phyloP scores from a whole-genome alignment of 331 rosid genomes.

The Malus hybrid region DNA sequence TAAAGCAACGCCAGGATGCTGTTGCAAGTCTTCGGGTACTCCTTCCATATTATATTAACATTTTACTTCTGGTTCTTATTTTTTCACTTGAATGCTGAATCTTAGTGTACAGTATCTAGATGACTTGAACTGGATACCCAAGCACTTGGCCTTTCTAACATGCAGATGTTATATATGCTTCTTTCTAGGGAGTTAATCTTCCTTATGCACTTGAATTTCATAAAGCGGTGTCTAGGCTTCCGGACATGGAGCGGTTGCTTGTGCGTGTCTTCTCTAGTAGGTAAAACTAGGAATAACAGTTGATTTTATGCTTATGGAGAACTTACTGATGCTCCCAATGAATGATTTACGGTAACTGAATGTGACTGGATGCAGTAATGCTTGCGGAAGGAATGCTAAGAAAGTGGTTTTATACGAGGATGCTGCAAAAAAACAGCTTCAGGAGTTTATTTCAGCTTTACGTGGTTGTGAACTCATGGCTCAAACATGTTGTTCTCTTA shows the following conservation, averaged over 20 bases:
- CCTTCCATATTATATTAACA: slow-evolving; percentile 1
- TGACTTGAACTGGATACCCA: not conserved
- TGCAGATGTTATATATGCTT: slow-evolving; percentile 5
- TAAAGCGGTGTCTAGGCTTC: slow-evolving; percentile 57
- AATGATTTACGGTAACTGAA: slow-evolving; percentile 22
- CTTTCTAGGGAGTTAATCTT: slow-evolving; percentile 65
- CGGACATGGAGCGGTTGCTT: slow-evolving; percentile 93
- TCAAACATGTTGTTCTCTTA: slow-evolving; percentile 59
- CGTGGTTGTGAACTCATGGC: slow-evolving; percentile 85
- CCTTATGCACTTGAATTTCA: slow-evolving; percentile 67
- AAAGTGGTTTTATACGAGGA: slow-evolving; percentile 90
- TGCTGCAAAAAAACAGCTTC: slow-evolving; percentile 77
- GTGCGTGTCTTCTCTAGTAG: slow-evolving; percentile 73
- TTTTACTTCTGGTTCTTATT: not conserved
- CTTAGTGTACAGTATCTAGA: not conserved
- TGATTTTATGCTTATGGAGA: not conserved
- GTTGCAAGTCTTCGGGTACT: slow-evolving; percentile 66
- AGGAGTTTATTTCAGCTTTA: slow-evolving; percentile 70
- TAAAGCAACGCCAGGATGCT: slow-evolving; percentile 82
- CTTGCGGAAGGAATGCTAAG: slow-evolving; percentile 78
- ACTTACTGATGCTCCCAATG: not conserved
- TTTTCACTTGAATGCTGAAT: not conserved
- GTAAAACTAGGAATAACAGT: slow-evolving; percentile 27
- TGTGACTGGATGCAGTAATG: slow-evolving; percentile 52
- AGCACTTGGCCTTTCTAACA: not conserved